phyloP scores from a whole-genome alignment of 2,329 filamentous ascomycete genomes.

The Talaromyces marneffei region DNA sequence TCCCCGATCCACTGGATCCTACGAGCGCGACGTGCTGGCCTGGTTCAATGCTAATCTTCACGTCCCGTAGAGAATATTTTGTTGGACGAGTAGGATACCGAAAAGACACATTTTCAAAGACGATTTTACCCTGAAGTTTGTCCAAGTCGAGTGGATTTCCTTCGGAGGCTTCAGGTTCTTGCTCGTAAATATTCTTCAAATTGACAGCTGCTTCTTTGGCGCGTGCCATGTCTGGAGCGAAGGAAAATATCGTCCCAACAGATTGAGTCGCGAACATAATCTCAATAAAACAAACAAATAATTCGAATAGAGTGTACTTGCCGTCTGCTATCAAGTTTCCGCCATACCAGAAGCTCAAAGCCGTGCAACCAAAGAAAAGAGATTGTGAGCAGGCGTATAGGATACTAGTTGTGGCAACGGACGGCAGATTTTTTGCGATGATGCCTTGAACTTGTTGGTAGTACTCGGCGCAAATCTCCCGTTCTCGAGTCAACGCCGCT shows the following conservation, averaged over 20 bases:
- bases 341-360: constrained; percentile 46
- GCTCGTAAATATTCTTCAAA: neutral
- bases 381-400: constrained; percentile 83
- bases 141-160: neutral
- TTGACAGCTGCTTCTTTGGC: neutral
- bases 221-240: neutral
- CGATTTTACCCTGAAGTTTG: constrained; percentile 7
- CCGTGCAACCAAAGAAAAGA: constrained; percentile 73
- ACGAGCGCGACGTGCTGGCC: constrained; percentile 42
- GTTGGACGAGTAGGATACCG: constrained; percentile 33
- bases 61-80: constrained; percentile 27
- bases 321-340: neutral
- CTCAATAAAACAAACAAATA: neutral
- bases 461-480: constrained; percentile 44
- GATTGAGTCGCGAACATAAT: neutral
- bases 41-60: constrained; percentile 29
- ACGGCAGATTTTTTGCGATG: neutral
- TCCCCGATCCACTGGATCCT: constrained; percentile 48
- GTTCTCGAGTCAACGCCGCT: constrained; percentile 89
- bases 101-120: constrained; percentile 25
- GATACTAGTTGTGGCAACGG: constrained; percentile 45
- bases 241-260: neutral
- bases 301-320: neutral
- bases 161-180: neutral
- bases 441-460: constrained; percentile 40